Evolutionary conservation across 495 filamentous ascomycete species (phyloP).

Genomic region (Penicillium nucicola): DNA sequence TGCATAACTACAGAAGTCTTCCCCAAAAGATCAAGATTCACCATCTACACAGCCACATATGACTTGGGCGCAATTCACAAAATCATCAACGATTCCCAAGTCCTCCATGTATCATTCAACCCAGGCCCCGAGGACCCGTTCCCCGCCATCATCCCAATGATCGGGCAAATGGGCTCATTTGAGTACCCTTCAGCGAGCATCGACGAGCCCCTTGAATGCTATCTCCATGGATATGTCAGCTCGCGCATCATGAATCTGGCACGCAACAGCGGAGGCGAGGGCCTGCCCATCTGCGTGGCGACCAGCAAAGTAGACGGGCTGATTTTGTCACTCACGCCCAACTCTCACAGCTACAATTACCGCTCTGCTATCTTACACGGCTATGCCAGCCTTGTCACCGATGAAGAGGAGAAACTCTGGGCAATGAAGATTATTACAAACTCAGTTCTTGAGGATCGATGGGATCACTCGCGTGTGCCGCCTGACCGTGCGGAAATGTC

Average conservation of each 20-base stretch:
- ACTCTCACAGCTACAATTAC: slow-evolving; percentile 84
- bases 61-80: slow-evolving; percentile 71
- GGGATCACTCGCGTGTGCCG: slow-evolving; percentile 66
- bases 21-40: slow-evolving; percentile 4
- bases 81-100: slow-evolving; percentile 72
- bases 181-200: slow-evolving; percentile 57
- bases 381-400: slow-evolving; percentile 63
- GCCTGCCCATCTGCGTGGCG: slow-evolving; percentile 61
- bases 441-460: slow-evolving; percentile 64
- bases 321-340: slow-evolving; percentile 73
- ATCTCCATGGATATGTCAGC: slow-evolving; percentile 85
- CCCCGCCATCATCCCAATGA: slow-evolving; percentile 81
- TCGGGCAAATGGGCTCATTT: slow-evolving; percentile 78
- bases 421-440: slow-evolving; percentile 84
- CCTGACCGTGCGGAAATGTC: slow-evolving; percentile 74
- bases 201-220: slow-evolving; percentile 69
- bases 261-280: slow-evolving; percentile 46
- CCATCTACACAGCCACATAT: slow-evolving; percentile 58
- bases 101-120: slow-evolving; percentile 84
- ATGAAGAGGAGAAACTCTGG: slow-evolving; percentile 70
- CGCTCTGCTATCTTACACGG: slow-evolving; percentile 80
- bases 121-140: slow-evolving; percentile 60
- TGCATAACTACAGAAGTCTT: not conserved
- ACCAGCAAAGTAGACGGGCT: slow-evolving; percentile 72
- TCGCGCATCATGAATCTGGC: slow-evolving; percentile 72